Percentiles rank a stretch among this genome's conserved stretches.
Conservation (phyloP, 257 asterid species). For the Nicotiana obtusifolia region DNA sequence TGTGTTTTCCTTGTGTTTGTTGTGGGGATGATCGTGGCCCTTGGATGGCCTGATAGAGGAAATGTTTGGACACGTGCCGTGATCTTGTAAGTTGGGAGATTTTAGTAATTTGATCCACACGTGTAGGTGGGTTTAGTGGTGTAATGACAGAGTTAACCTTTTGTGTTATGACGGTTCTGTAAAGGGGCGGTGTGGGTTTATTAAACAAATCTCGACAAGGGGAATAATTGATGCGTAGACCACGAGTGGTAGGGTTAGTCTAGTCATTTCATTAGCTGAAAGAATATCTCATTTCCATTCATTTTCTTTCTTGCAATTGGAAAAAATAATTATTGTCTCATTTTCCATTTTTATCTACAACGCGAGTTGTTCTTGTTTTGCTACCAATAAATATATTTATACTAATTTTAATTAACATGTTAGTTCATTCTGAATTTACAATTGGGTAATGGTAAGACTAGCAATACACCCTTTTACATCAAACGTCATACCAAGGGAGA, state of each 20-base stretch:
- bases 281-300: neutral
- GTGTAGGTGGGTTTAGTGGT: constrained; percentile 10
- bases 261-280: constrained; percentile 15
- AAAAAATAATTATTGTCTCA: neutral
- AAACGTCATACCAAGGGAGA: accelerated
- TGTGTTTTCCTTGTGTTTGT: constrained; percentile 83
- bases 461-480: neutral
- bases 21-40: constrained; percentile 27
- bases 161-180: constrained; percentile 40
- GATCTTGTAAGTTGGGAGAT: constrained; percentile 9
- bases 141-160: constrained; percentile 52
- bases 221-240: constrained; percentile 30
- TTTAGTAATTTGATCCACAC: constrained; percentile 16
- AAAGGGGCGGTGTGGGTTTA: constrained; percentile 40
- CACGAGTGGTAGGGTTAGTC: constrained; percentile 20
- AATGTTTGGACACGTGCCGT: constrained; percentile 30
- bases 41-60: constrained; percentile 16
- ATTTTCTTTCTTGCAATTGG: neutral
- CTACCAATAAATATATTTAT: too few species aligned
- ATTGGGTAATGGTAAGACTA: neutral
- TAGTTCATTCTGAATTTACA: neutral
- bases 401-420: neutral
- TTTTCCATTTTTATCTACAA: too few species aligned
- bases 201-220: constrained; percentile 27
- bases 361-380: too few species aligned